phyloP scores from a whole-genome alignment of 345 rosid species.

The Brassica cretica region DNA sequence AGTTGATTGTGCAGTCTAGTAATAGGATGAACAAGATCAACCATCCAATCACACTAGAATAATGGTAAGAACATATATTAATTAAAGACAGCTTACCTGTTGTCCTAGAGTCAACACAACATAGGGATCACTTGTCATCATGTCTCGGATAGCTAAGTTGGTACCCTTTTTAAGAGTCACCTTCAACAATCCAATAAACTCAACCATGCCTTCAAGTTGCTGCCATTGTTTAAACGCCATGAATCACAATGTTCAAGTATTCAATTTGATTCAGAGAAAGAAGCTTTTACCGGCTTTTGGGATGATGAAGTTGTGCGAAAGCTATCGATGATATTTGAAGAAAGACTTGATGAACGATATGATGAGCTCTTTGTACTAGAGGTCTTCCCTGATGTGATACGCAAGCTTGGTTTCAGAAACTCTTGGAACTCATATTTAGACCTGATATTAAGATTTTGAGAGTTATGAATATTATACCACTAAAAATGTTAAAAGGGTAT shows the following conservation, averaged over 20 bases:
- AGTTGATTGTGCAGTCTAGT: conserved; percentile 58
- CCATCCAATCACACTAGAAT: neutral
- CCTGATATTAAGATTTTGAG: conserved; percentile 43
- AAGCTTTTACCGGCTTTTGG: conserved; percentile 43
- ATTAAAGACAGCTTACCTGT: conserved; percentile 51
- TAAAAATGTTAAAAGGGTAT: neutral
- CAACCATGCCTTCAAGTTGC: conserved; percentile 79
- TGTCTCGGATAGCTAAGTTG: conserved; percentile 86
- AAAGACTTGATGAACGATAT: conserved; percentile 56
- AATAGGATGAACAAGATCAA: conserved; percentile 24
- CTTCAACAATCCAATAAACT: conserved; percentile 85
- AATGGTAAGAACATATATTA: neutral
- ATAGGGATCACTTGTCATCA: conserved; percentile 96
- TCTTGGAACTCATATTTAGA: conserved; percentile 96
- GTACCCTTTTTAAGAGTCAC: conserved; percentile 68
- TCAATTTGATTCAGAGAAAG: conserved; percentile 14
- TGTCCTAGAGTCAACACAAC: conserved; percentile 80
- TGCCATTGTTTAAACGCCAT: conserved; percentile 27
- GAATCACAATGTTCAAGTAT: conserved; percentile 11
- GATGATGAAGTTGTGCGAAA: conserved; percentile 59
- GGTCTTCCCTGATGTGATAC: conserved; percentile 59
- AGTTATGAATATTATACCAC: neutral
- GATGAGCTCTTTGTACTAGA: conserved; percentile 35
- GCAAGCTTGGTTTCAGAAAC: conserved; percentile 89
- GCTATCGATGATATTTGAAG: conserved; percentile 65